These are phyloP conservation scores for Prillingera fragicola DNA, from an alignment of 1,284 basidiomycete species.

Conservation along the genomic window DNA sequence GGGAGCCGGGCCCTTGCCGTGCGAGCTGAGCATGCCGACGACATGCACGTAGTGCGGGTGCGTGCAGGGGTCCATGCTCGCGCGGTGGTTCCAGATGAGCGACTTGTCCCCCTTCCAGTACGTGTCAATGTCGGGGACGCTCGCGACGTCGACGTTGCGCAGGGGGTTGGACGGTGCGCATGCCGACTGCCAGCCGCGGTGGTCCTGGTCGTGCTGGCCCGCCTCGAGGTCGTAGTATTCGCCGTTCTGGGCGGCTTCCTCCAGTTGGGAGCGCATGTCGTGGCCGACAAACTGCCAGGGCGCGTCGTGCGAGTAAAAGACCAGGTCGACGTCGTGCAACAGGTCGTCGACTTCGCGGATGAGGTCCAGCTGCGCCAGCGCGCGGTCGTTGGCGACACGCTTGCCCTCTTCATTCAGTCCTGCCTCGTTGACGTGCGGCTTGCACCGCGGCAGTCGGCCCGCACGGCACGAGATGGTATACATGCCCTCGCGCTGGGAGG, in stretches of 20 bases:
- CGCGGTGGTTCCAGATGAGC: conserved; percentile 44
- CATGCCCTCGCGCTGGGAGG: conserved; percentile 31
- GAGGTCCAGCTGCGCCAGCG: conserved; percentile 33
- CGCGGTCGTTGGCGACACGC: conserved; percentile 26
- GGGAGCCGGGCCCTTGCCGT: conserved; percentile 53
- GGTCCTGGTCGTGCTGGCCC: conserved; percentile 32
- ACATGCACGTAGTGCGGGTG: conserved; percentile 55
- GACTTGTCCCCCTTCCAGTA: conserved; percentile 34
- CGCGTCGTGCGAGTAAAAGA: conserved; percentile 42
- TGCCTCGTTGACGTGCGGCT: conserved; percentile 22
- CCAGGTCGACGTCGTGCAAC: conserved; percentile 33
- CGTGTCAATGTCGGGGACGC: conserved; percentile 25
- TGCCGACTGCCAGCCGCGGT: conserved; percentile 44
- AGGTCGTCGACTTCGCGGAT: conserved; percentile 28
- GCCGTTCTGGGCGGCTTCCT: neutral
- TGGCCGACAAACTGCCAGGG: conserved; percentile 46
- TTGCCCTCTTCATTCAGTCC: conserved; percentile 32
- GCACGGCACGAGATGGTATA: conserved; percentile 35
- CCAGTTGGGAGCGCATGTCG: conserved; percentile 21
- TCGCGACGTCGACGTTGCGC: conserved; percentile 25
- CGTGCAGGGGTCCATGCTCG: conserved; percentile 58
- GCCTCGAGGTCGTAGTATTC: conserved; percentile 29
- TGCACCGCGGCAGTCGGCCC: no score
- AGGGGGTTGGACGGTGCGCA: conserved; percentile 42
- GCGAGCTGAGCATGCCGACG: conserved; percentile 55